phyloP scores from a whole-genome alignment of 306 rosid species.

The Astragalus glycyphyllos region DNA sequence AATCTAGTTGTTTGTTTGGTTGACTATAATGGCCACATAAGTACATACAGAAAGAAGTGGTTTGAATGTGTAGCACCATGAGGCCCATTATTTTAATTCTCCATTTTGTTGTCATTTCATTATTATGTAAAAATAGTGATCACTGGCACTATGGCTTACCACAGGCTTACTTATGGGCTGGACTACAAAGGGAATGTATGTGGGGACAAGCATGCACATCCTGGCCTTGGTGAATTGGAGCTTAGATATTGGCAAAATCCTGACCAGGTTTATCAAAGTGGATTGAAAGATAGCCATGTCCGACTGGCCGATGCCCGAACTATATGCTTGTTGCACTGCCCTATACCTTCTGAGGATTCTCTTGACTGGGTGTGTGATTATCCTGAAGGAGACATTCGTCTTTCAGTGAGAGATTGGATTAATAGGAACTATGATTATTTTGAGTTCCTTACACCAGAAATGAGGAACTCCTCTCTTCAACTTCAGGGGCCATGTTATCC shows the following conservation, averaged over 20 bases:
- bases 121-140: slow-evolving; percentile 24
- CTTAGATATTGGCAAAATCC: slow-evolving; percentile 92
- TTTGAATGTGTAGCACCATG: slow-evolving; percentile 29
- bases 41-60: not conserved
- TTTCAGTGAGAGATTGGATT: slow-evolving; percentile 77
- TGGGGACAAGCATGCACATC: slow-evolving; percentile 77
- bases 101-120: not conserved
- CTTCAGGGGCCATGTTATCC: slow-evolving; percentile 99
- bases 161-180: slow-evolving; percentile 93
- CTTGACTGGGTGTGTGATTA: slow-evolving; percentile 94
- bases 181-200: slow-evolving; percentile 97
- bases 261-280: slow-evolving; percentile 93
- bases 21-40: not conserved
- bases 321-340: slow-evolving; percentile 88
- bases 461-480: slow-evolving; percentile 92
- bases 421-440: slow-evolving; percentile 74
- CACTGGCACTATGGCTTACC: slow-evolving; percentile 30
- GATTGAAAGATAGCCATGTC: slow-evolving; percentile 71
- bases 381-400: slow-evolving; percentile 87
- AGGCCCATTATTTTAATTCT: slow-evolving; percentile 1
- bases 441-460: slow-evolving; percentile 90
- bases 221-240: slow-evolving; percentile 73
- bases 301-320: slow-evolving; percentile 75
- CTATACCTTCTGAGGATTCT: slow-evolving; percentile 79
- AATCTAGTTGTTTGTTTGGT: slow-evolving; percentile 31